Evolutionary conservation across 83 land plant species (phyloP).

Genomic region (Isoetes engelmannii): DNA sequence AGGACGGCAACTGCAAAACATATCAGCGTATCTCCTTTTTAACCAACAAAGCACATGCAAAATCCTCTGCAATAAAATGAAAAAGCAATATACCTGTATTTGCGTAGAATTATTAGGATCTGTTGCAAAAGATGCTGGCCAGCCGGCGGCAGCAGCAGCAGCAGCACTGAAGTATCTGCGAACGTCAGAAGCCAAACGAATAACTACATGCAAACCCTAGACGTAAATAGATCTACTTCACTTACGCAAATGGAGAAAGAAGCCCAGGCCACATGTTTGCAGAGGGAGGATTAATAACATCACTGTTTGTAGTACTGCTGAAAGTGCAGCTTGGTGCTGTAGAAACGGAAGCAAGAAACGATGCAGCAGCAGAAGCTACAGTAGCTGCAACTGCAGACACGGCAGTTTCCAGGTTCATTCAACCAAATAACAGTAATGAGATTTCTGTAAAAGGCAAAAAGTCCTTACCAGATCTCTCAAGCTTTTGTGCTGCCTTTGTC

Average conservation of each 20-base stretch:
- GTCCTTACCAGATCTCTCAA: too few relatives aligned
- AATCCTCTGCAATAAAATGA: not conserved
- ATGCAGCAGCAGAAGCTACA: constrained; percentile 22
- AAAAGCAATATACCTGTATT: constrained; percentile 5
- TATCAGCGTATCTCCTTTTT: not conserved
- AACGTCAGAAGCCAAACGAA: not conserved
- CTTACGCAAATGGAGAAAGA: constrained; percentile 8
- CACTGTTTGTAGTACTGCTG: constrained; percentile 8
- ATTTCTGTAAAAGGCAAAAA: too few relatives aligned
- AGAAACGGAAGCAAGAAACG: constrained; percentile 13
- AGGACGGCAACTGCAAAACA: not conserved
- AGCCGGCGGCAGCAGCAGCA: constrained; percentile 13
- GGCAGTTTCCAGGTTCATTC: too few relatives aligned
- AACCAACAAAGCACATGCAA: not conserved
- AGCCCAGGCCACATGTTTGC: constrained; percentile 19
- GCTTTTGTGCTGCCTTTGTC: too few relatives aligned
- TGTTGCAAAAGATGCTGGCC: not conserved
- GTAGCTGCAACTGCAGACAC: constrained; percentile 11
- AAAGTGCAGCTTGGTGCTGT: constrained; percentile 7
- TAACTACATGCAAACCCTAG: not conserved
- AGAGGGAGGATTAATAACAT: constrained; percentile 13
- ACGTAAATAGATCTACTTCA: not conserved
- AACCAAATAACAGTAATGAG: too few relatives aligned
- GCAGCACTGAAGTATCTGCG: constrained; percentile 12
- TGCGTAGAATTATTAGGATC: constrained; percentile 1